These are phyloP conservation scores for Spatholobus suberectus DNA, from an alignment of 306 rosid species.

Conservation along the genomic window DNA sequence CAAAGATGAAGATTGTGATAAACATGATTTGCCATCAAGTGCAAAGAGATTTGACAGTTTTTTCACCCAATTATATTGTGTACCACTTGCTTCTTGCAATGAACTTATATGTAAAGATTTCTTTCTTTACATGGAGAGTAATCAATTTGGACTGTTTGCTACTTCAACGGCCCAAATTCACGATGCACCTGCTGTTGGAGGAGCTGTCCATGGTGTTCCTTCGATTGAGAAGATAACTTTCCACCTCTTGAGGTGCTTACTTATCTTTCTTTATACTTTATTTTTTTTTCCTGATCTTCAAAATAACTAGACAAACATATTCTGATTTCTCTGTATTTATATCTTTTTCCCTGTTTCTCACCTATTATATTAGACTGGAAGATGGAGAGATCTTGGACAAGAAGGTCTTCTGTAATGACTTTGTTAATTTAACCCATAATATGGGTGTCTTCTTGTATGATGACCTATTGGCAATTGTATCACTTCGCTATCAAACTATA, in stretches of 20 bases:
- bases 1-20: slow-evolving; percentile 77
- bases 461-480: slow-evolving; percentile 92
- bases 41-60: slow-evolving; percentile 87
- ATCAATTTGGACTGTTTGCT: slow-evolving; percentile 84
- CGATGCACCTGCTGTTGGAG: slow-evolving; percentile 76
- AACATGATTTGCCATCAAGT: slow-evolving; percentile 73
- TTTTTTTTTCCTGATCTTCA: background rate
- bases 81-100: slow-evolving; percentile 80
- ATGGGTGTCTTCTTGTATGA: slow-evolving; percentile 95
- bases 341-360: background rate
- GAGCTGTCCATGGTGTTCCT: slow-evolving; percentile 90
- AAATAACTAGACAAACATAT: background rate
- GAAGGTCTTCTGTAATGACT: slow-evolving; percentile 84
- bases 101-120: slow-evolving; percentile 93
- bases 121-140: slow-evolving; percentile 87
- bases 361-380: slow-evolving; percentile 67
- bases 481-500: slow-evolving; percentile 88
- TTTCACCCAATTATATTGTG: slow-evolving; percentile 77
- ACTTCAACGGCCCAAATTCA: slow-evolving; percentile 82
- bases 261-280: slow-evolving; percentile 20
- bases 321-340: slow-evolving; percentile 12
- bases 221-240: slow-evolving; percentile 90
- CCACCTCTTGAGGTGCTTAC: slow-evolving; percentile 77
- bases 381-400: slow-evolving; percentile 86
- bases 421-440: slow-evolving; percentile 82